Evolutionary conservation across 495 filamentous ascomycete species (phyloP), one percentile per base, ranked within the genome.

Genomic region (Astrothelium macrocarpum): DNA sequence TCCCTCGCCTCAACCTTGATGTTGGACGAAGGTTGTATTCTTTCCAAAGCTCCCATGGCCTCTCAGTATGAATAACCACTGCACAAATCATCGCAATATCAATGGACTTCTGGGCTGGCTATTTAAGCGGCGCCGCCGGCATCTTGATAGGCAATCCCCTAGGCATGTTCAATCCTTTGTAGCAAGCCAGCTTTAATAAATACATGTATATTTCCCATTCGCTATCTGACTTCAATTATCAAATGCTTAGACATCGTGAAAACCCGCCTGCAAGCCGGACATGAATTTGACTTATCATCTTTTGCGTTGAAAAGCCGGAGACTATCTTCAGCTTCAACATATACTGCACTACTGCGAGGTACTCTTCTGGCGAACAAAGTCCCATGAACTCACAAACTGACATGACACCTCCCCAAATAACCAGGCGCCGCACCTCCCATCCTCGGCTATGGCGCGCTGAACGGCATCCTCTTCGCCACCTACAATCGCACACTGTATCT

Each of bases 111-210:
- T 92, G 86, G 87, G 87, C 84, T 63, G 88, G 91, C 67, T 96
- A 95, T 75, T 76, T 93, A 67, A 90, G 87, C 69, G 91, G 91
- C 20, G 90, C 86, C 60, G 78, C 84, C 4, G 87, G 89, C 49
- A 95, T 96, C 67, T 76, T 94, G 39, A 86, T 96, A 62, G 91
- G 91, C 64, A 95, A 94, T 66, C 91, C 91, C 1, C 78, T 96
- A 0, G 91, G 96, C 69, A 78, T 95, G 1, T 78, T 94, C 68
- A 11, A 20, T 3, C 43, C 43, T 3, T 3, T 49, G 9, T 20
- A 49, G 43, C 36, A 20, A 39, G 34, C 34, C 5, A 14, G 5
- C 14, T 14, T 39, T 18, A 20, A 49, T 5, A 14, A 3, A 20
- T 49, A 49, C n/a, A 9, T 49, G 9, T 3, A 20, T 49, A n/a